Evolutionary conservation across 495 filamentous ascomycete genomes (phyloP), one percentile per base, ranked within the genome.

Genomic region (Echria macrotheca): DNA sequence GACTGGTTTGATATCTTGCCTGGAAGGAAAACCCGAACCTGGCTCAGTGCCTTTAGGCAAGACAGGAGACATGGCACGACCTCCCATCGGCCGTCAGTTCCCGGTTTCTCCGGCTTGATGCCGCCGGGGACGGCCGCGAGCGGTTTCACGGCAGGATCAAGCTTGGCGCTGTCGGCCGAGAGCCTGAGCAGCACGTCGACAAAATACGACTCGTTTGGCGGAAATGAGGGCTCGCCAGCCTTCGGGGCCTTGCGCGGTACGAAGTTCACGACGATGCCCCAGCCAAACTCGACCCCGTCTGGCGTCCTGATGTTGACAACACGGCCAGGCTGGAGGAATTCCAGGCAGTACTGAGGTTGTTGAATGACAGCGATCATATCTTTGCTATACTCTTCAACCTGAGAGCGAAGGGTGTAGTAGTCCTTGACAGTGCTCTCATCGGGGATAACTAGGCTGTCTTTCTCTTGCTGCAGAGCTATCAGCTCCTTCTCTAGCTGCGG

Each of bases 341-440:
- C 77, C 19, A 91, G 61, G 57, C 81, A 85, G 63, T 96, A 84
- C 52, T 84, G 83, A 5, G 94, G 93, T 55, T 96, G 89, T 41
- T 86, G 91, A 44, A 95, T 89, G 33, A 97, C 89, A 39, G 80
- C 73, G 9, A 86, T 80, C 77, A 96, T 87, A 52, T 97, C 90
- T 28, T 88, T 86, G 11, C 80, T 81, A 61, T 89, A 94, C 2
- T 69, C 73, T n/a, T 84, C 77, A 10, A 98, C 69, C 52, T 94
- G 88, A 54, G 93, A 80, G 42, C 91, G 76, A 22, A 97, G 67
- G 18, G 85, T 82, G 60, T 93, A 91, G 61, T 97, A 98, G 49
- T 98, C 94, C 57, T 88, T 85, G 55, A 98, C 82, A 4, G 82
- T 89, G 10, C 74, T 73, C 64, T 98, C 93, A 61, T 98, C 89